These are phyloP conservation scores for Xylogone sp. DNA, from an alignment of 2,329 filamentous ascomycete genomes.

Conservation along the genomic window DNA sequence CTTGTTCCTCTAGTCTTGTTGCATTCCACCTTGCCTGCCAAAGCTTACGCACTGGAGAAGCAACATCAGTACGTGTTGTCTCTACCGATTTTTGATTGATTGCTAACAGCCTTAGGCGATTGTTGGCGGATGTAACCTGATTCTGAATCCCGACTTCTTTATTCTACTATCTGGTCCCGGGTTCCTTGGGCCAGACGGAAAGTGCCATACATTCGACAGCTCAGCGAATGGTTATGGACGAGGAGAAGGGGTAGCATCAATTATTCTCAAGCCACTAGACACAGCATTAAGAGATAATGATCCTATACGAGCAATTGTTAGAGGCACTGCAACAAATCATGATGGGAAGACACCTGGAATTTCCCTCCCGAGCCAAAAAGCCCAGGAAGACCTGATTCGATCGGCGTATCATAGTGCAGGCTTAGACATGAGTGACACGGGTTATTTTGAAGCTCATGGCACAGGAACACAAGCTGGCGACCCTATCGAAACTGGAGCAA, in stretches of 20 bases:
- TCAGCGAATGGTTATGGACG: slow-evolving; percentile 58
- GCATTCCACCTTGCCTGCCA: slow-evolving; percentile 49
- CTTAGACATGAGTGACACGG: slow-evolving; percentile 8
- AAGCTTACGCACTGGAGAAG: slow-evolving; percentile 44
- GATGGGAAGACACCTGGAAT: slow-evolving; percentile 56
- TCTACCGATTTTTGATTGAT: slow-evolving; percentile 50
- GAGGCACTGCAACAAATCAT: slow-evolving; percentile 47
- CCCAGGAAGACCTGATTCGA: slow-evolving; percentile 31
- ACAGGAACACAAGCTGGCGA: slow-evolving; percentile 25
- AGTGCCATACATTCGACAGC: slow-evolving; percentile 48
- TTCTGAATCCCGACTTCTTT: slow-evolving; percentile 13
- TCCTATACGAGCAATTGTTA: slow-evolving; percentile 50
- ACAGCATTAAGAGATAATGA: slow-evolving; percentile 58
- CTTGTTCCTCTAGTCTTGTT: slow-evolving; percentile 51
- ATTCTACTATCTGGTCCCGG: slow-evolving; percentile 6
- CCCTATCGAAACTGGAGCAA: slow-evolving; percentile 22
- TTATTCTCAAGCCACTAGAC: slow-evolving; percentile 54
- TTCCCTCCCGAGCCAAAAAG: slow-evolving; percentile 45
- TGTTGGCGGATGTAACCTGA: slow-evolving; percentile 36
- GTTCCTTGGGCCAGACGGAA: slow-evolving; percentile 42
- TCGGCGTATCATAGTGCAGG: slow-evolving; percentile 5
- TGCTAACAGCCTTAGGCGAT: slow-evolving; percentile 45
- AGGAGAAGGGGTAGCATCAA: slow-evolving; percentile 55
- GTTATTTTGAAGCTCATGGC: slow-evolving; percentile 24
- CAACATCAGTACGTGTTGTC: slow-evolving; percentile 34